Base-by-base conservation (phyloP, 2,329 filamentous ascomycete species). In the Talaromyces sp. region DNA sequence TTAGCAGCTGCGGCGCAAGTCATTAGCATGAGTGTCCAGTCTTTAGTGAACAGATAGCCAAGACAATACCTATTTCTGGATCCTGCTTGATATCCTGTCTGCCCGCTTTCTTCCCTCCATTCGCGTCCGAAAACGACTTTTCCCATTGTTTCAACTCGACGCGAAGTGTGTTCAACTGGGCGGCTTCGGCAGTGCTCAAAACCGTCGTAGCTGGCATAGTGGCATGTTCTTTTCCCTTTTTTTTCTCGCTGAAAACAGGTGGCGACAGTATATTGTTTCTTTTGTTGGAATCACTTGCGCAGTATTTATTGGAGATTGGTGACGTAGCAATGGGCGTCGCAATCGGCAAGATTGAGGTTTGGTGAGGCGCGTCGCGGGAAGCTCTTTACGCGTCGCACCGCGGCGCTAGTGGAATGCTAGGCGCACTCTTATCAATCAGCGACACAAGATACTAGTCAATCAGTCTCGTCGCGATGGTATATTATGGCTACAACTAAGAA, bases 101-200 rank as follows among this genome's bases (percentile, higher is more conserved):
- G 17, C 72, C 72, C 3, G 79, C 75, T 66, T 81, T 81, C 38
- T 70, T 72, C 9, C 77, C 78, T 27, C 71, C 69, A 61, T 80
- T 74, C 11, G 70, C 69, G 3, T 71, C 71, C 7, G 77, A 70
- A 63, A 81, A 81, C 0, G 70, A 70, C 52, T 75, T 72, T 66
- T 81, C 79, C 75, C 78, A 81, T 61, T 76, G 71, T 63, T 81
- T 81, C 48, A 81, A 63, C 62, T 78, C 74, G 4, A 70, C 68
- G 27, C 79, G 78, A 19, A 80, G 66, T 46, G 64, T 65, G 26
- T 69, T 64, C 41, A 74, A 70, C 59, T 71, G 65, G 0, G 61
- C 60, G 8, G 66, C 62, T 38, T 74, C 72, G 5, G 65, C 56
- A 31, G 61, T 70, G 60, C 58, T 67, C 56, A 64, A 63, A 51